Evolutionary conservation across 352 stramenopile genomes (phyloP), one percentile per base, ranked within the genome.

Genomic region (Phytophthora crassamura): DNA sequence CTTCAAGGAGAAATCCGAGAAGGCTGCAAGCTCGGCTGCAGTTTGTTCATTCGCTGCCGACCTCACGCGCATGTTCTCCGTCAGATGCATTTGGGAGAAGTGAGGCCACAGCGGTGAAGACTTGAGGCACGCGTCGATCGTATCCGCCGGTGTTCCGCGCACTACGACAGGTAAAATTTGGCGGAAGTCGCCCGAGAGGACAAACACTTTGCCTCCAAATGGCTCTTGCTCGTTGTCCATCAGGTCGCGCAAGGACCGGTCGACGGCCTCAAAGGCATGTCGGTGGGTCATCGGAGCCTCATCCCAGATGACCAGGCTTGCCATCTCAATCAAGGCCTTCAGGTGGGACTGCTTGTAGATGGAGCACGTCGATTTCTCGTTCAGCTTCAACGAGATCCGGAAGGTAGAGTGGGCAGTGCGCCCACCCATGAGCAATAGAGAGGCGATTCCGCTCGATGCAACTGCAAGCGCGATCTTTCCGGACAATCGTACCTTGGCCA

Each of bases 201-300:
- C 32, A 16, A 78, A 22, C 7, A 48, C 41, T 38, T 77, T 72
- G 2, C 68, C 65, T 14, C 69, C 65, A 36, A 79, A 78, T 14
- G 59, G 48, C 43, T 60, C 33, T 50, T 61, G 22, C 0, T 56
- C 18, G 2, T 39, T 49, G 12, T 53, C 45, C 18, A 57, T 62
- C 7, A 67, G 20, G 11, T 59, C 55, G 9, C 43, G 30, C 11
- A 81, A 39, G 25, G 67, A 58, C 20, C 56, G 22, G 56, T 78
- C 59, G 1, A 80, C 42, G 4, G 46, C 52, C 20, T 84, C 68
- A 7, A 77, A 72, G 16, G 47, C 15, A 8, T 43, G n/a, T 1
- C 57, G 35, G 16, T 59, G 38, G 33, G 33, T 72, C 47, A 64
- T 68, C 3, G 49, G 59, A 16, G 38, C 51, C 7, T 38, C 40